Evolutionary conservation across 2,329 filamentous ascomycete species (phyloP).

Genomic region (Diaporthe sp.): DNA sequence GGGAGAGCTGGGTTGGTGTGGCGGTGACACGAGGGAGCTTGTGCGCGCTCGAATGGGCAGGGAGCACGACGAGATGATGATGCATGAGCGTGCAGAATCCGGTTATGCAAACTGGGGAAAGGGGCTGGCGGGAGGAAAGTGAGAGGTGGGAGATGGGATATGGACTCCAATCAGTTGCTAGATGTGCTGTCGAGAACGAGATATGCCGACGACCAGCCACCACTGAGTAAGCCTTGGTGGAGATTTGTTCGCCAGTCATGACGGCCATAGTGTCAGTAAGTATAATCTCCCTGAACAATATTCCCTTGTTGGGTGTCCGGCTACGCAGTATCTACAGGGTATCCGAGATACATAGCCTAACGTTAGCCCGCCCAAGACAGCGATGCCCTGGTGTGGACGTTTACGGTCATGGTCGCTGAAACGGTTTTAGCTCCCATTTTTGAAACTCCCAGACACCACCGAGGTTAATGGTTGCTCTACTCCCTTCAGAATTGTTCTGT

Average conservation of each 20-base stretch:
- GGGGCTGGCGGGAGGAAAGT: background rate
- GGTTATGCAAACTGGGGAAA: constrained; percentile 5
- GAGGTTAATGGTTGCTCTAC: background rate
- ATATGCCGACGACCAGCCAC: constrained; percentile 18
- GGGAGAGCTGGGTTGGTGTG: background rate
- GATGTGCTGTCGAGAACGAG: no score
- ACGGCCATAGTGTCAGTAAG: background rate
- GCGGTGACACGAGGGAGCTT: constrained; percentile 17
- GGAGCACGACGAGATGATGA: background rate
- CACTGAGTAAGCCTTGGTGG: background rate
- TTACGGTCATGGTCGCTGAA: constrained; percentile 24
- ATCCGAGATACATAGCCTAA: background rate
- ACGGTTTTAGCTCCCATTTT: constrained; percentile 22
- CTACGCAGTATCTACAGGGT: background rate
- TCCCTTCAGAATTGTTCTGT: background rate
- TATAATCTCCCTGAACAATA: background rate
- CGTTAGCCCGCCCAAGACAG: background rate
- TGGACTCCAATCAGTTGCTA: background rate
- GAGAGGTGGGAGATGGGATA: background rate
- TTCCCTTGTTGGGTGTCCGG: background rate
- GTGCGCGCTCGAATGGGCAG: background rate
- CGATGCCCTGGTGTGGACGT: constrained; percentile 21
- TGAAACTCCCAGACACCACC: constrained; percentile 23
- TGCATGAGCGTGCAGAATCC: constrained; percentile 18
- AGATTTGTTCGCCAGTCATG: background rate